Evolutionary conservation across 2,329 filamentous ascomycete genomes (phyloP).

Genomic region (Aspergillus nomiae): DNA sequence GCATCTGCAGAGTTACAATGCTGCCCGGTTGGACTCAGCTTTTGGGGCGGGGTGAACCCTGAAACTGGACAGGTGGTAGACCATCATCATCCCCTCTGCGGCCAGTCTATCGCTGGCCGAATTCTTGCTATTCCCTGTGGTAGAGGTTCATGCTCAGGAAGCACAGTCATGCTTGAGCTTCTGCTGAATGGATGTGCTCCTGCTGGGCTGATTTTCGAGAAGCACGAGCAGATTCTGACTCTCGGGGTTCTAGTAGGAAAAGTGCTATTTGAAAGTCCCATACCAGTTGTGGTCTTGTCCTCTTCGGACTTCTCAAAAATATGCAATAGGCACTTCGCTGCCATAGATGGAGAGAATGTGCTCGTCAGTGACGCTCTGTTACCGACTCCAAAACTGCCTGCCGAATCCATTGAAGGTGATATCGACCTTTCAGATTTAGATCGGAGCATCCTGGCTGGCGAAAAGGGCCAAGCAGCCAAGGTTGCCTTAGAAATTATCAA

Average conservation of each 20-base stretch:
- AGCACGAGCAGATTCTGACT: conserved; percentile 48
- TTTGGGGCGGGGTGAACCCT: conserved; percentile 50
- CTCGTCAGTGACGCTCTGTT: not conserved
- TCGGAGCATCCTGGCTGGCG: conserved; percentile 31
- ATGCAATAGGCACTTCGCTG: not conserved
- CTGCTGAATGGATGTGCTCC: conserved; percentile 45
- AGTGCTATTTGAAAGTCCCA: conserved; percentile 42
- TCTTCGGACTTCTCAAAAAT: conserved; percentile 19
- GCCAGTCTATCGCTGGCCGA: conserved; percentile 30
- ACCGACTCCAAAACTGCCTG: not conserved
- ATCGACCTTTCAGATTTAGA: conserved; percentile 27
- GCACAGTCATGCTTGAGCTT: conserved; percentile 49
- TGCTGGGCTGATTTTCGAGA: conserved; percentile 44
- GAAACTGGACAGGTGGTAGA: conserved; percentile 48
- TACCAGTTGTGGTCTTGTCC: conserved; percentile 42
- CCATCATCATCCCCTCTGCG: conserved; percentile 45
- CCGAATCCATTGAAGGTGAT: not conserved
- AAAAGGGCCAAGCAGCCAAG: conserved; percentile 35
- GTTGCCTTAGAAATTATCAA: conserved; percentile 44
- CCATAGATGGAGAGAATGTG: conserved; percentile 5
- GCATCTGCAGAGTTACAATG: conserved; percentile 33
- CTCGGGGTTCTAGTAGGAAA: conserved; percentile 49
- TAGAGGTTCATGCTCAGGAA: conserved; percentile 53
- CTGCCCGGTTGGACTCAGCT: conserved; percentile 41
- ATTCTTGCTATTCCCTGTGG: conserved; percentile 50